Conservation (phyloP, 306 rosid genomes). For the Cotoneaster glaucophyllus region DNA sequence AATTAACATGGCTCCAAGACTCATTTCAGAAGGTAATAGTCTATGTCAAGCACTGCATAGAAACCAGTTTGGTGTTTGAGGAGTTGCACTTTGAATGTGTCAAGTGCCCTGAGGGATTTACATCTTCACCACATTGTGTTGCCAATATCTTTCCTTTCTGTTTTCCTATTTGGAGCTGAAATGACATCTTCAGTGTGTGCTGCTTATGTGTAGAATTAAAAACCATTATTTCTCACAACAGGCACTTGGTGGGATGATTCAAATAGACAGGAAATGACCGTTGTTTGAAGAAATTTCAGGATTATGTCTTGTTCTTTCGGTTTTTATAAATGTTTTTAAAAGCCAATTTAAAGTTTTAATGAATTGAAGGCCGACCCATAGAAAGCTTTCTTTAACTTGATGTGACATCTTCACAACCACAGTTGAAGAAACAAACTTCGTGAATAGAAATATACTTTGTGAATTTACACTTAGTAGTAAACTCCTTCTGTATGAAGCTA, state of each 20-base stretch:
- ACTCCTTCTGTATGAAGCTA: constrained; percentile 13
- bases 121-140: neutral
- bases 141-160: neutral
- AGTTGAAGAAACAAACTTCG: neutral
- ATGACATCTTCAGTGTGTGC: neutral
- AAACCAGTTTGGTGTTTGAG: constrained; percentile 6
- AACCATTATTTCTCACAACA: neutral
- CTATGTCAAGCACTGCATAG: constrained; percentile 7
- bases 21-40: constrained; percentile 65
- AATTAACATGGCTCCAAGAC: constrained; percentile 69
- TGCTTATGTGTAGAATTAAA: too few relatives aligned
- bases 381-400: neutral
- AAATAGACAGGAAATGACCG: neutral
- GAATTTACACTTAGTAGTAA: neutral
- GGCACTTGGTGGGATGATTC: neutral
- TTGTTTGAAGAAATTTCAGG: neutral
- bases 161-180: neutral
- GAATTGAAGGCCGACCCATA: neutral
- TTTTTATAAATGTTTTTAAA: neutral
- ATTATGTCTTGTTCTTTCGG: neutral
- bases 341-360: neutral
- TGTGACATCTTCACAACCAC: constrained; percentile 12
- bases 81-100: neutral
- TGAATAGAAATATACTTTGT: neutral
- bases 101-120: neutral